Evolutionary conservation across 805 yeast species (phyloP).

Genomic region (Wickerhamiella bombiphila): DNA sequence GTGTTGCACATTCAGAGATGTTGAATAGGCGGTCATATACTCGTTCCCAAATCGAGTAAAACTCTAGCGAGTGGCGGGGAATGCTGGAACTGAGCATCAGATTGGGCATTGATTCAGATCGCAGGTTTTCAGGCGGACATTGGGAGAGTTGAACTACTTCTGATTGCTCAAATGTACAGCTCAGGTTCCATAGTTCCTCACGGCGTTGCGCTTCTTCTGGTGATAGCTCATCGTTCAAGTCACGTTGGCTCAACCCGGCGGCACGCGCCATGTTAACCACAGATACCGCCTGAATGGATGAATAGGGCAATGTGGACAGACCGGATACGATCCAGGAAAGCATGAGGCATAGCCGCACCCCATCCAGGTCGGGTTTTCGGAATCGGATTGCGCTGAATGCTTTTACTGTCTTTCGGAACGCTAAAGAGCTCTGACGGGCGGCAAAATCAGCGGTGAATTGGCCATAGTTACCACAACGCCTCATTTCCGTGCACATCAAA

Average conservation of each 20-base stretch:
- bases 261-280: background rate
- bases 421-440: background rate
- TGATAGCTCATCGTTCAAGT: background rate
- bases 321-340: background rate
- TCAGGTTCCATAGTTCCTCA: background rate
- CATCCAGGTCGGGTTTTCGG: background rate
- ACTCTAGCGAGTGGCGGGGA: too few species aligned
- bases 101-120: too few species aligned
- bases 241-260: background rate
- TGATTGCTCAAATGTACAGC: too few species aligned
- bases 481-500: too few species aligned
- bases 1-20: too few species aligned
- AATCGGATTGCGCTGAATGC: background rate
- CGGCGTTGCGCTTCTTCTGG: conserved; percentile 1
- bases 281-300: background rate
- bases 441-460: background rate
- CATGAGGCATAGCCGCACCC: background rate
- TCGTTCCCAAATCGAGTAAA: too few species aligned
- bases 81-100: too few species aligned
- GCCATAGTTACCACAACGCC: conserved; percentile 1
- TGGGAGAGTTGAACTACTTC: too few species aligned
- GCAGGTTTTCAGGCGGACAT: too few species aligned
- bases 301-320: background rate
- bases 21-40: too few species aligned
- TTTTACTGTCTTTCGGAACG: background rate